These are phyloP conservation scores for Nannochloris sp. DNA, from an alignment of 139 green algal genomes.

Conservation along the genomic window DNA sequence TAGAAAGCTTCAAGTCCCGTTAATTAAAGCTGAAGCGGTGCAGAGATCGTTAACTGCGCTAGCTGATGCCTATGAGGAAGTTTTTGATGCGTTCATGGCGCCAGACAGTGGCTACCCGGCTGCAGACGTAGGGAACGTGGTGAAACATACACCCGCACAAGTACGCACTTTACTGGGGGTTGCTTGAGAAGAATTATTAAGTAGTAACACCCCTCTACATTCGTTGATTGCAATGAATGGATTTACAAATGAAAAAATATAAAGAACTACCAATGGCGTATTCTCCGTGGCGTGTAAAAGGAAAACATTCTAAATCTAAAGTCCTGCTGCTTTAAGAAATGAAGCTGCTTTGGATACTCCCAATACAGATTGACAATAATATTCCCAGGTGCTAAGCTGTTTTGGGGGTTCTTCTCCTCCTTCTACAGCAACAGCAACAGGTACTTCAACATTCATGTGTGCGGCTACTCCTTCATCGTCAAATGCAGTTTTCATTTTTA, in stretches of 20 bases:
- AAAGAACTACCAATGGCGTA: too few species aligned
- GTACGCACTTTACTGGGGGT: conserved; percentile 74
- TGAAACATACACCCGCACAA: conserved; percentile 58
- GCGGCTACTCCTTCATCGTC: conserved; percentile 7
- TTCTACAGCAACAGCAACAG: background rate
- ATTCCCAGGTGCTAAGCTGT: background rate
- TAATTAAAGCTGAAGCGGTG: conserved; percentile 41
- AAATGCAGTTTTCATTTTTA: conserved; percentile 7
- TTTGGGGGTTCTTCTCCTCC: background rate
- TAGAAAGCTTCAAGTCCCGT: conserved; percentile 44
- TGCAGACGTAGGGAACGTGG: conserved; percentile 18
- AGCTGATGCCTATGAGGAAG: conserved; percentile 51
- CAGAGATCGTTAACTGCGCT: conserved; percentile 40
- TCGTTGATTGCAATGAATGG: too few species aligned
- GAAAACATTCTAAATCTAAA: conserved; percentile 4
- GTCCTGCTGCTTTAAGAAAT: background rate
- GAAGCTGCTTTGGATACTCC: background rate
- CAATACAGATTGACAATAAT: background rate
- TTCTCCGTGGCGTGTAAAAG: too few species aligned
- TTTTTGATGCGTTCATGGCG: conserved; percentile 48
- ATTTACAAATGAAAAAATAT: too few species aligned
- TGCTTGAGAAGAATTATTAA: too few species aligned
- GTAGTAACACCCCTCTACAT: too few species aligned
- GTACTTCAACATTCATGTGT: background rate
- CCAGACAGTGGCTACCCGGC: conserved; percentile 52